Evolutionary conservation across 257 asterid species (phyloP), one percentile per base, ranked within the genome.

Genomic region (Solanum stenotomum): DNA sequence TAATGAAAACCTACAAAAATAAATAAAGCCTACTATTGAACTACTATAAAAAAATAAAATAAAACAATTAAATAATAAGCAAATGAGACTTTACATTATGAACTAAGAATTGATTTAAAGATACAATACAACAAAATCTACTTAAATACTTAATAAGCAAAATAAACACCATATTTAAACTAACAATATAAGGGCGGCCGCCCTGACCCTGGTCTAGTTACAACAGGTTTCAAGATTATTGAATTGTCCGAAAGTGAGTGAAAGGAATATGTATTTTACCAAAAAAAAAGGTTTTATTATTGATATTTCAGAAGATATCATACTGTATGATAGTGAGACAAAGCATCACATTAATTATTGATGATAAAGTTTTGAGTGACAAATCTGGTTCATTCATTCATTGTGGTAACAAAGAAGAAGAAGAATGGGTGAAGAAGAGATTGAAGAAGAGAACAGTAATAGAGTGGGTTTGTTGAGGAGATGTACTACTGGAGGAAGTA

Each of bases 371-470:
- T 88, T 87, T 59, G n/a, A 52, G 35, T 40, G 38, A 46, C n/a
- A 83, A 52, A 33, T 79, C 75, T 68, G 67, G 49, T 42, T 63
- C 87, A 86, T 8, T 61, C 67, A 65, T 33, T 85, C 23, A 25
- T 38, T 84, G n/a, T 63, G 72, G 38, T 13, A 11, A 38, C n/a
- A 56, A 56, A 56, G 56, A 46, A 46, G 52, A 44, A 44, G 56
- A 93, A 93, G 96, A 95, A 92, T 85, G 85, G 42, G 18, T 40
- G 92, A 90, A 67, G 96, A 91, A 83, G 95, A 92, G 91, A 95
- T 93, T 85, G 96, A 94, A 79, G 96, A 94, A 79, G 98, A 93
- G 92, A 90, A 93, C 85, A 92, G 96, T 87, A 93, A 31, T 46
- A 44, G 33, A 12, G 88, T 90, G 61, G 93, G 93, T 87, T 88